These are phyloP conservation scores for Cutaneotrichosporon cyanovorans DNA, from an alignment of 1,284 basidiomycete genomes.

Conservation along the genomic window DNA sequence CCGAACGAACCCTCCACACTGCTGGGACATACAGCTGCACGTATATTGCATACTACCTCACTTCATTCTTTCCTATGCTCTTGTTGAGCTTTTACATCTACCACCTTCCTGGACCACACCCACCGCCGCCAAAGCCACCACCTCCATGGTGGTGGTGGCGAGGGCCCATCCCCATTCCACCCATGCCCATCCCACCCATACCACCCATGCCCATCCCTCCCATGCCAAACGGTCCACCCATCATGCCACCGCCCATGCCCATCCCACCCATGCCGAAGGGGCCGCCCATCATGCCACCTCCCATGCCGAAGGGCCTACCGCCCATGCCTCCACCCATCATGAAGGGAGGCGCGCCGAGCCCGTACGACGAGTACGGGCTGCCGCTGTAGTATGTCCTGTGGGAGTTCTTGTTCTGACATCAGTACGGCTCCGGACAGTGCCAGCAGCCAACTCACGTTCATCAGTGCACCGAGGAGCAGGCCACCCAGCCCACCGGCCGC, in stretches of 20 bases:
- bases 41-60: too few species aligned
- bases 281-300: constrained; percentile 6
- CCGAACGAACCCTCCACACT: too few species aligned
- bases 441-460: constrained; percentile 2
- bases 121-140: background rate
- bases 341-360: constrained; percentile 32
- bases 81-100: too few species aligned
- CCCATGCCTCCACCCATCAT: constrained; percentile 20
- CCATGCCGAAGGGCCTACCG: constrained; percentile 5
- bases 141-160: background rate
- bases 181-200: constrained; percentile 6
- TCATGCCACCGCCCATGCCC: constrained; percentile 8
- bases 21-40: too few species aligned
- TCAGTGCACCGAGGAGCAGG: constrained; percentile 3
- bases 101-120: too few species aligned
- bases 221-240: constrained; percentile 6
- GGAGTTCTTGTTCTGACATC: constrained; percentile 1
- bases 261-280: constrained; percentile 8
- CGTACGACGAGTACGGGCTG: constrained; percentile 16
- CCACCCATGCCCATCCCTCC: constrained; percentile 10
- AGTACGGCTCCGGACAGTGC: background rate
- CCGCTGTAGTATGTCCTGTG: constrained; percentile 8
- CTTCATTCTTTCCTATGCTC: too few species aligned
- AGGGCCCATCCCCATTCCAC: constrained; percentile 3
- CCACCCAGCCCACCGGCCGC: constrained; percentile 3